Base-by-base conservation (phyloP, 2,329 filamentous ascomycete species). In the Trichophyton mentagrophytes region DNA sequence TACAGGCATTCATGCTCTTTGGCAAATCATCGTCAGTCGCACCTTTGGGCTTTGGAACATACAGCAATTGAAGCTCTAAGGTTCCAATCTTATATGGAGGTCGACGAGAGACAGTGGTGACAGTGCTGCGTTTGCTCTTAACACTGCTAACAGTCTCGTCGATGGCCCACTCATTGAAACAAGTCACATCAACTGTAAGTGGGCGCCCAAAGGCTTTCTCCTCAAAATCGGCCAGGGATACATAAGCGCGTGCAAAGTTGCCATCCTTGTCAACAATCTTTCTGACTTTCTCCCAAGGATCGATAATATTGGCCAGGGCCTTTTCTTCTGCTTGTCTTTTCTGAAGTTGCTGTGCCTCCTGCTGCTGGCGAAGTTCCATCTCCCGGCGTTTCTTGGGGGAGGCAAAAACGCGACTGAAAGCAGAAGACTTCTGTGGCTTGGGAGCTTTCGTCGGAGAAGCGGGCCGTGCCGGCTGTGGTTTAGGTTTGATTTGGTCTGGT, bases 121-220 rank as follows among this genome's bases (percentile, higher is more conserved):
- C 70, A 65, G 82, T 85, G 47, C 85, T 83, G 64, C 88, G 88
- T 83, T 97, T 97, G 80, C 89, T 96, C 81, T 95, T 95, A 64
- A 96, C 87, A 73, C 90, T 96, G 69, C 85, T 95, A 3, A 87
- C 84, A 63, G 80, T 80, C 67, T 93, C 89, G 71, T 99, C 93
- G 2, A 88, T 85, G 0, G 93, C 93, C 93, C 93, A 99, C 76
- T 99, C 93, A 69, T 99, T 99, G 82, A 97, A 99, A 75, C 90
- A 95, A 17, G 90, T 88, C 61, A 97, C 85, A 67, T 97, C 91
- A 15, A 91, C 89, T 64, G 85, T 86, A 69, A 92, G 87, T 7
- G 90, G 90, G 17, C 93, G 86, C 40, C 93, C 93, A 68, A 88
- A 99, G 69, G 91, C 93, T 64, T 86, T 82, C 60, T 84, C 79